These are phyloP conservation scores for Fonsecaea multimorphosa DNA, from an alignment of 2,329 filamentous ascomycete genomes.

Conservation along the genomic window DNA sequence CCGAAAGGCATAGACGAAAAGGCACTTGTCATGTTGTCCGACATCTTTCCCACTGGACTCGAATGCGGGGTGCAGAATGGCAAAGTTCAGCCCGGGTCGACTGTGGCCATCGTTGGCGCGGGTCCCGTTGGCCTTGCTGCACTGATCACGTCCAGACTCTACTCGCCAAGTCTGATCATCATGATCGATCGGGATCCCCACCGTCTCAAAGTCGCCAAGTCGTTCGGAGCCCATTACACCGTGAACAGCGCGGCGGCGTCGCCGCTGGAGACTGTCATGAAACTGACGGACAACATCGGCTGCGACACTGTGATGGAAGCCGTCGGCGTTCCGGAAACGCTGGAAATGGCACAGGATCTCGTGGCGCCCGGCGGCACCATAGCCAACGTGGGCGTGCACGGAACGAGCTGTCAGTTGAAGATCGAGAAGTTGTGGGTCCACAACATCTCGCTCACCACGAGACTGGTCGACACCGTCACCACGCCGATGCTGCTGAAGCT, in stretches of 20 bases:
- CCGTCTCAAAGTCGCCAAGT: conserved; percentile 55
- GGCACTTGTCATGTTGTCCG: conserved; percentile 59
- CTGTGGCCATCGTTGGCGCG: conserved; percentile 61
- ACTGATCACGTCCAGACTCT: conserved; percentile 61
- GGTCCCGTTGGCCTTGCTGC: conserved; percentile 64
- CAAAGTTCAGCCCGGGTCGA: conserved; percentile 59
- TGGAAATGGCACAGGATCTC: conserved; percentile 60
- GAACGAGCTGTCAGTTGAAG: conserved; percentile 58
- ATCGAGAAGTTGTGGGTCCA: conserved; percentile 62
- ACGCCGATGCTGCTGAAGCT: conserved; percentile 59
- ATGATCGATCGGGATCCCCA: conserved; percentile 59
- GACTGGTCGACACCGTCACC: conserved; percentile 56
- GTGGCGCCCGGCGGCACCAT: conserved; percentile 61
- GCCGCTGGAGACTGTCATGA: conserved; percentile 49
- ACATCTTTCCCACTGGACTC: conserved; percentile 63
- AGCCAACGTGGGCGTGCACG: conserved; percentile 66
- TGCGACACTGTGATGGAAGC: conserved; percentile 66
- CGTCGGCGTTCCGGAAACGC: conserved; percentile 61
- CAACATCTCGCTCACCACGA: conserved; percentile 60
- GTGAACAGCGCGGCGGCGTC: conserved; percentile 50
- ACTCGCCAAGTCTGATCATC: conserved; percentile 59
- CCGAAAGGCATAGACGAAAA: conserved; percentile 52
- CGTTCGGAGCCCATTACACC: conserved; percentile 57
- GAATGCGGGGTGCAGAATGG: conserved; percentile 62
- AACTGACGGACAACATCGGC: conserved; percentile 58